phyloP scores from a whole-genome alignment of 352 stramenopile genomes.

The Saprolegnia parasitica region DNA sequence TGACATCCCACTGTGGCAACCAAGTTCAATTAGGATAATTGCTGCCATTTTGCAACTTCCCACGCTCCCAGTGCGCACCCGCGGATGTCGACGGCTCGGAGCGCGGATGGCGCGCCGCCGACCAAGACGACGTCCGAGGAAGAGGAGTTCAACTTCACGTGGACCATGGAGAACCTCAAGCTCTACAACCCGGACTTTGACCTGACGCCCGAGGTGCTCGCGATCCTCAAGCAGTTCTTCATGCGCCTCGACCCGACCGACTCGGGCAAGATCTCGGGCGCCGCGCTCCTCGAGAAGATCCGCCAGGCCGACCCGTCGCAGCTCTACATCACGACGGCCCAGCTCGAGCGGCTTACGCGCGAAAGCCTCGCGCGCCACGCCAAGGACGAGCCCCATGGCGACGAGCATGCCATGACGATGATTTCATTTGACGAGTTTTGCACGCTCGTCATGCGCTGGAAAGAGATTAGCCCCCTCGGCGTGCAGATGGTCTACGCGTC shows the following conservation, averaged over 20 bases:
- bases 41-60: constrained; percentile 17
- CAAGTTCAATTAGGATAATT: constrained; percentile 18
- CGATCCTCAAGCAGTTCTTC: constrained; percentile 79
- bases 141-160: constrained; percentile 22
- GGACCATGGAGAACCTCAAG: constrained; percentile 54
- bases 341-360: constrained; percentile 32
- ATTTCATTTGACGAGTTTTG: constrained; percentile 72
- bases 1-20: neutral
- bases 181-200: constrained; percentile 81
- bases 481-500: constrained; percentile 74
- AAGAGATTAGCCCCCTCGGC: constrained; percentile 53
- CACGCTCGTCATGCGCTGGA: constrained; percentile 74
- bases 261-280: constrained; percentile 42
- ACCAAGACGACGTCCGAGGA: constrained; percentile 5
- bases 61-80: neutral
- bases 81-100: neutral
- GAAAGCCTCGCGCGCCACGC: constrained; percentile 46
- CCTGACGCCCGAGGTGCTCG: constrained; percentile 71
- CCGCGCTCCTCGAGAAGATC: constrained; percentile 54
- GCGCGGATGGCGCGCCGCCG: neutral
- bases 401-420: constrained; percentile 7
- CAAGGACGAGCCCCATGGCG: constrained; percentile 1
- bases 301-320: constrained; percentile 54
- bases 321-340: constrained; percentile 41
- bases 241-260: constrained; percentile 51